Percentiles rank a stretch among this genome's conserved stretches.
phyloP scores from a whole-genome alignment of 176 grass and related monocot species.

The Hyparrhenia diplandra region DNA sequence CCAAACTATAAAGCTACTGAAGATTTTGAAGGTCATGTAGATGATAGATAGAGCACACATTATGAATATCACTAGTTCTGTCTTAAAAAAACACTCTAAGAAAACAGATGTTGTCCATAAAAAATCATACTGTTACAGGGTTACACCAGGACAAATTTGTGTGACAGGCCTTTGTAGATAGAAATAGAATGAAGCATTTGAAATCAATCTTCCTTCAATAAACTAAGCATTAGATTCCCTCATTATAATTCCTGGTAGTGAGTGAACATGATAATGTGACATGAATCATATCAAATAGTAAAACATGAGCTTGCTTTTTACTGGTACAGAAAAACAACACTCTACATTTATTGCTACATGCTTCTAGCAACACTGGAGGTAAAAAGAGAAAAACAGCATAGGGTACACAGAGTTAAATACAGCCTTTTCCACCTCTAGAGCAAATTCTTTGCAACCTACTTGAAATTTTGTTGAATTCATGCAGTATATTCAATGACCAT shows the following conservation, averaged over 20 bases:
- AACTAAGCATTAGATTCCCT: not conserved
- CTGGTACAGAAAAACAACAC: not conserved
- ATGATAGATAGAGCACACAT: not conserved
- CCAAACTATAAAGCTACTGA: conserved; percentile 9
- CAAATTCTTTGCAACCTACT: not conserved
- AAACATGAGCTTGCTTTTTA: not conserved
- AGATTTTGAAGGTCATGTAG: not conserved
- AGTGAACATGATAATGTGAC: not conserved
- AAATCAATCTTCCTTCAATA: not conserved
- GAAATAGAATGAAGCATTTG: not conserved
- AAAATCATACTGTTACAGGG: not conserved
- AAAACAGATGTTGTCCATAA: not conserved
- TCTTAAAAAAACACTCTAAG: not conserved
- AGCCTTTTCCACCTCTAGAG: not conserved
- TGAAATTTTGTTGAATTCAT: not conserved
- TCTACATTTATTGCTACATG: not conserved
- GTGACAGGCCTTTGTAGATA: not conserved
- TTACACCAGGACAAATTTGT: not conserved
- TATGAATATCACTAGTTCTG: not conserved
- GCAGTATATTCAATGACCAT: not conserved
- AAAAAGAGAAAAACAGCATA: not conserved
- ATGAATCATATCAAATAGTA: not conserved
- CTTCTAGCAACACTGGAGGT: not conserved
- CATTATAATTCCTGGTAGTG: not conserved
- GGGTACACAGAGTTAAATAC: not conserved